Evolutionary conservation across 2,329 filamentous ascomycete species (phyloP), one percentile per base, ranked within the genome.

Genomic region (Diaporthe destruens): DNA sequence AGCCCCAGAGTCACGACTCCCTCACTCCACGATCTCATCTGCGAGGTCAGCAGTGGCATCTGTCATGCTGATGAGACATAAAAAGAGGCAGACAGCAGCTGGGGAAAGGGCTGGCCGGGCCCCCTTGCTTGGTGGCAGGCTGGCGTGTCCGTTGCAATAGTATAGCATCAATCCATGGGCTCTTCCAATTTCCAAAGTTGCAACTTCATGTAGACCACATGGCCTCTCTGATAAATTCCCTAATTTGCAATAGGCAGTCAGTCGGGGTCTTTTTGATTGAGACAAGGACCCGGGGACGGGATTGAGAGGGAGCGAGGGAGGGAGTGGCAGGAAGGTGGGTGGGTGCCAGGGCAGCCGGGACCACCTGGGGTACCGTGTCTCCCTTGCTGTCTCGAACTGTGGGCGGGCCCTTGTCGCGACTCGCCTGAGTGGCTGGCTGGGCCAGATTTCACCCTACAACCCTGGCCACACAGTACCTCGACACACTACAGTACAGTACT

Each of bases 11-110:
- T 61, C 44, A 61, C 44, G 47, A 70, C 55, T 53, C 55, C 67
- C 67, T 70, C 55, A 70, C 67, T 70, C 67, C 67, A 70, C 67
- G 67, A 70, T 70, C 67, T 61, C 67, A 70, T 70, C 67, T 70
- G 55, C 23, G 54, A 69, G 47, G 53, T n/a, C 32, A 63, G 59
- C n/a, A 51, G 25, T 16, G 61, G 47, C n/a, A 25, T 23, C 32
- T 47, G 23, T 66, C 47, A 66, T 66, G 61, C 47, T 53, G 47
- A 66, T 66, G 47, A 66, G 61, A 66, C 44, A 65, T 32, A 65
- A 34, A 34, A 20, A 36, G 25, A 42, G 57, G 25, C 57, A 63
- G 39, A 47, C 39, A 18, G 23, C 34, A n/a, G 39, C 16, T 44
- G 56, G 44, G 44, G 29, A 36, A 29, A 29, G 61, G 61, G 29